Evolutionary conservation across 176 grass and related monocot species (phyloP).

Genomic region (Pontederia crassipes): DNA sequence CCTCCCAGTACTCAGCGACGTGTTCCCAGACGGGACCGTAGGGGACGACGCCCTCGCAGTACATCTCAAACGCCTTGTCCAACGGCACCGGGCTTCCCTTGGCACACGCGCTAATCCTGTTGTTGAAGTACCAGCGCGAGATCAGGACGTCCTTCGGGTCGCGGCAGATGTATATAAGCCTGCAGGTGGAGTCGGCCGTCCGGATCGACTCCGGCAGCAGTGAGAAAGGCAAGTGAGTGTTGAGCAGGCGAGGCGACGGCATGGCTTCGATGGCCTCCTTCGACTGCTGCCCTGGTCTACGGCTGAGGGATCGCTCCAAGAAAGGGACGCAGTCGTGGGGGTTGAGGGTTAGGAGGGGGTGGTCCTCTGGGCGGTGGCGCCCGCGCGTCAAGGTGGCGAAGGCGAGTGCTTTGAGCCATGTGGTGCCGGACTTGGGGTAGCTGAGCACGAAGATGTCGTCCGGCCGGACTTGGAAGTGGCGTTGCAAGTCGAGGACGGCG

Average conservation of each 20-base stretch:
- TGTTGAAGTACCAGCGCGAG: slow-evolving; percentile 16
- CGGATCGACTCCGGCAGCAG: slow-evolving; percentile 15
- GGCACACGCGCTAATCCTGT: too few species aligned
- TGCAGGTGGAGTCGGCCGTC: not conserved
- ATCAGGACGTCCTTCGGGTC: slow-evolving; percentile 41
- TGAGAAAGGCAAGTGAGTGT: slow-evolving; percentile 27
- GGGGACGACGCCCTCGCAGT: not conserved
- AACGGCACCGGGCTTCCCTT: not conserved
- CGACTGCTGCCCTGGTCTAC: not conserved
- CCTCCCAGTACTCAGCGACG: slow-evolving; percentile 18
- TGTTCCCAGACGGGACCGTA: slow-evolving; percentile 27
- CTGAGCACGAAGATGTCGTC: slow-evolving; percentile 22
- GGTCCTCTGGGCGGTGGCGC: not conserved
- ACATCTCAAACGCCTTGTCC: not conserved
- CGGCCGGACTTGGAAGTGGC: not conserved
- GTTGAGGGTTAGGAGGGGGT: slow-evolving; percentile 18
- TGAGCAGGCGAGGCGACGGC: slow-evolving; percentile 15
- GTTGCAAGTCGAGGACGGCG: not conserved
- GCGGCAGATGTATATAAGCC: slow-evolving; percentile 27
- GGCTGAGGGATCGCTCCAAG: not conserved
- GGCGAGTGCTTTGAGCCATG: slow-evolving; percentile 37
- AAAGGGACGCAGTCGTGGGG: slow-evolving; percentile 30
- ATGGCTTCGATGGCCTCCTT: not conserved
- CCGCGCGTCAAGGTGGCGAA: too few species aligned
- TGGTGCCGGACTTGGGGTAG: slow-evolving; percentile 34